phyloP scores from a whole-genome alignment of 73 alveolate genomes.

The Blepharisma stoltei region DNA sequence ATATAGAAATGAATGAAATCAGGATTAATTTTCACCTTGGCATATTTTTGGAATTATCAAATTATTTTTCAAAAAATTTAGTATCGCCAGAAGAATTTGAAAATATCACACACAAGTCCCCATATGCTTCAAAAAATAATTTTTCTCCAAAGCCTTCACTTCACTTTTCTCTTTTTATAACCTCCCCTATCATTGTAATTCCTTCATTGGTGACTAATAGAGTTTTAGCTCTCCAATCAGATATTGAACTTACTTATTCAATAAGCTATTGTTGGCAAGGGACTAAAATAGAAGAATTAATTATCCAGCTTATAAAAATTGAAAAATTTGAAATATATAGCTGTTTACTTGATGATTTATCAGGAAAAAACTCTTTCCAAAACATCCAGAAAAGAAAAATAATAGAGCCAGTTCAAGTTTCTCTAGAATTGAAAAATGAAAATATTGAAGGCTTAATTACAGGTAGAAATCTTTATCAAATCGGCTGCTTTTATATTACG shows the following conservation, averaged over 20 bases:
- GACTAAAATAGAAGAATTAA: neutral
- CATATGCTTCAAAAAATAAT: too few relatives aligned
- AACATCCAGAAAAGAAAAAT: neutral
- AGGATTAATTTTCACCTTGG: neutral
- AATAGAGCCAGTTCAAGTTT: slow-evolving; percentile 14
- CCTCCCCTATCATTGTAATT: slow-evolving; percentile 1
- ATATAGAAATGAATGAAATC: neutral
- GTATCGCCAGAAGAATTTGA: too few relatives aligned
- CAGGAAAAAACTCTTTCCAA: neutral
- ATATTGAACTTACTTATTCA: neutral
- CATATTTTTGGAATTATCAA: neutral
- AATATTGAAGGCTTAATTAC: neutral
- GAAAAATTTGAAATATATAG: slow-evolving; percentile 6
- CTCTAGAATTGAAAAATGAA: neutral
- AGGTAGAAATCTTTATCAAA: neutral
- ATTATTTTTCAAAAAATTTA: neutral
- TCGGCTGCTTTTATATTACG: neutral
- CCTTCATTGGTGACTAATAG: slow-evolving; percentile 14
- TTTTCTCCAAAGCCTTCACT: too few relatives aligned
- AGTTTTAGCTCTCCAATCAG: neutral
- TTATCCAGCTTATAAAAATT: too few relatives aligned
- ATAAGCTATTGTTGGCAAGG: neutral
- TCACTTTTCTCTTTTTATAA: neutral
- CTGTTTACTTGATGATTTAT: neutral
- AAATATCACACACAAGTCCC: too few relatives aligned